Conservation (phyloP, 163 green algal species). For the Prototheca stagnorum region DNA sequence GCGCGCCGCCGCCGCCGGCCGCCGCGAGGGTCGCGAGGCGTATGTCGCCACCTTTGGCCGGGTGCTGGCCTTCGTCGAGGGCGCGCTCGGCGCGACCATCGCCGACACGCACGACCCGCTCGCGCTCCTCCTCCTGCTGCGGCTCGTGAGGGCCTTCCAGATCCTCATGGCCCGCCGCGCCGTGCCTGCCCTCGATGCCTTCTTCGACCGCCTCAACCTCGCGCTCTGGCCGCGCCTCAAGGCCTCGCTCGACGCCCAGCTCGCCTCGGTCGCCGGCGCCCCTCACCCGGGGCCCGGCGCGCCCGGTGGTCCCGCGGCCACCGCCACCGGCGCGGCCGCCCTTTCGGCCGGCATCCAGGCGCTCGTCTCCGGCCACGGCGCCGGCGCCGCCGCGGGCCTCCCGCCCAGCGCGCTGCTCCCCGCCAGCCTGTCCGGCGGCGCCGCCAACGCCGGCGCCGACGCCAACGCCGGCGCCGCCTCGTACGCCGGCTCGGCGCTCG, state of each 20-base stretch:
- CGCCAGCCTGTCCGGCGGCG: slow-evolving; percentile 25
- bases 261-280: no score
- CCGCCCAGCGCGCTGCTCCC: no score
- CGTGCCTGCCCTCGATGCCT: slow-evolving; percentile 74
- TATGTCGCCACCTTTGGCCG: slow-evolving; percentile 60
- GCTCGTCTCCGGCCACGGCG: not conserved
- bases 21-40: slow-evolving; percentile 40
- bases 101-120: slow-evolving; percentile 66
- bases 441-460: slow-evolving; percentile 26
- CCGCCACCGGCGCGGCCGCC: no score
- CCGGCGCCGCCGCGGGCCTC: not conserved
- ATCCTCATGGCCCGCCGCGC: slow-evolving; percentile 58
- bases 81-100: slow-evolving; percentile 31
- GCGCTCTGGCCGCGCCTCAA: slow-evolving; percentile 89
- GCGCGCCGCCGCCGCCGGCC: not conserved
- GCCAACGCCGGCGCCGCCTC: slow-evolving; percentile 9
- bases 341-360: no score
- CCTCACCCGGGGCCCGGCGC: no score
- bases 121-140: slow-evolving; percentile 81
- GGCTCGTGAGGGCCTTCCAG: slow-evolving; percentile 68
- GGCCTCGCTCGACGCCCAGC: no score
- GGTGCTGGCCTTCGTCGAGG: slow-evolving; percentile 65
- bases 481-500: no score
- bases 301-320: no score
- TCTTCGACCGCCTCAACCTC: slow-evolving; percentile 84